Evolutionary conservation across 1,139 yeast genomes (phyloP), one percentile per base, ranked within the genome.

Genomic region (Pneumocystis sp.): DNA sequence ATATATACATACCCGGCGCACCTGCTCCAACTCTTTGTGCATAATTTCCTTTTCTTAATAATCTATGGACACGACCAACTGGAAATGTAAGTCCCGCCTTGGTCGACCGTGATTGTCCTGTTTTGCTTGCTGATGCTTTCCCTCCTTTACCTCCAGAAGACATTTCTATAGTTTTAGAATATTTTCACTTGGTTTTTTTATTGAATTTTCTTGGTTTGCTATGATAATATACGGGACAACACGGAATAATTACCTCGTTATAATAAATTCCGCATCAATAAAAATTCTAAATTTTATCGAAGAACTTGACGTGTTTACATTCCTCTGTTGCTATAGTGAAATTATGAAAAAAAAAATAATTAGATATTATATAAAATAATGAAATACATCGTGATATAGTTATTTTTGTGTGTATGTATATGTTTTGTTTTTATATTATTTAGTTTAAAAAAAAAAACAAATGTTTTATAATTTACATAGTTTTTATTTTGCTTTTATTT

Each of bases 81-180:
- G 97, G 97, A 95, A 93, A 91, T 74, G 96, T 89, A 78, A 91
- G 85, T 79, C 97, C 97, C 77, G 97, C 97, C 83, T 89, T 91
- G 70, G 96, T 86, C 73, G 97, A 91, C 85, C 97, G 90, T 67
- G 97, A 87, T 80, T 95, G 93, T 78, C 90, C 91, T 73, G 95
- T 81, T 25, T 50, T 50, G 57, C 21, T 25, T 68, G 80, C 76
- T 75, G 96, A 95, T 77, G 96, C 96, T 82, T 90, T 90, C 76
- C 91, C 91, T 80, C 97, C 97, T 86, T 91, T 91, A 80, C 97
- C 97, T 79, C 96, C 96, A 78, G 97, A 67, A 67, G 67, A 66
- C 45, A 42, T 59, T 25, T 44, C 25, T 50, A 10, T 50, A 50
- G 34, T 25, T 50, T 50, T 29, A 50, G n/a, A 21, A n/a, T 10